Percentiles rank a stretch among this genome's conserved stretches.
These are phyloP conservation scores for Fereydounia khargensis DNA, from an alignment of 1,284 basidiomycete species.

Conservation along the genomic window DNA sequence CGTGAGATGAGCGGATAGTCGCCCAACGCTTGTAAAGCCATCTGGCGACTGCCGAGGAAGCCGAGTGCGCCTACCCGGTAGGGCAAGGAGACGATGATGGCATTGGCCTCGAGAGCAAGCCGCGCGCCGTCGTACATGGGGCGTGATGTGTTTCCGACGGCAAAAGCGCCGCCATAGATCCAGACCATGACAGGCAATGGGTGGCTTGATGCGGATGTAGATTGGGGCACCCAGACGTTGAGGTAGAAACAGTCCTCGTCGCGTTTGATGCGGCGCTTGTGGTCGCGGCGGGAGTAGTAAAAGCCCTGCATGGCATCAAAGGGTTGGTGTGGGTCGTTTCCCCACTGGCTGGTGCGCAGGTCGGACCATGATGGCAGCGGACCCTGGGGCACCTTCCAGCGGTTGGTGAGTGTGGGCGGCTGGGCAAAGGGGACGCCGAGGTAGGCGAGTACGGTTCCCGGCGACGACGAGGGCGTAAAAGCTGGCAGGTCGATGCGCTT, in stretches of 20 bases:
- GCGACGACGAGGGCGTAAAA: slow-evolving; percentile 4
- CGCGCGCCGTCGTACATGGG: slow-evolving; percentile 17
- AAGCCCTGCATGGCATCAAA: slow-evolving; percentile 31
- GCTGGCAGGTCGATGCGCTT: slow-evolving; percentile 18
- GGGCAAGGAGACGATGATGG: slow-evolving; percentile 61
- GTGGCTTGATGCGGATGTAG: background rate
- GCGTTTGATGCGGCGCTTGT: slow-evolving; percentile 12
- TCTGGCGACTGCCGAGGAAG: slow-evolving; percentile 61
- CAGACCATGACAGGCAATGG: slow-evolving; percentile 63
- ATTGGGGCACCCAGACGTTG: slow-evolving; percentile 56
- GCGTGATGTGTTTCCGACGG: slow-evolving; percentile 35
- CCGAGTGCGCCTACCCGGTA: slow-evolving; percentile 62
- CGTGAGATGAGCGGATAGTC: slow-evolving; percentile 17
- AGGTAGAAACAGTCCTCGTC: slow-evolving; percentile 64
- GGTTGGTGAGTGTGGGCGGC: slow-evolving; percentile 63
- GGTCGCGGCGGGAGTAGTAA: slow-evolving; percentile 4
- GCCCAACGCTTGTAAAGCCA: slow-evolving; percentile 41
- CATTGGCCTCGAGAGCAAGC: slow-evolving; percentile 31
- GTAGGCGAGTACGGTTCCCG: slow-evolving; percentile 62
- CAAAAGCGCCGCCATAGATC: slow-evolving; percentile 62
- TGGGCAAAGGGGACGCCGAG: slow-evolving; percentile 70
- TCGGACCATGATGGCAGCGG: slow-evolving; percentile 12
- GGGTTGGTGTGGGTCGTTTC: no score
- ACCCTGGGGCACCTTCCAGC: slow-evolving; percentile 65
- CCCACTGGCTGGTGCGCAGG: slow-evolving; percentile 2